Evolutionary conservation across 2,329 filamentous ascomycete genomes (phyloP), one percentile per base, ranked within the genome.

Genomic region (Trichoderma koningii): DNA sequence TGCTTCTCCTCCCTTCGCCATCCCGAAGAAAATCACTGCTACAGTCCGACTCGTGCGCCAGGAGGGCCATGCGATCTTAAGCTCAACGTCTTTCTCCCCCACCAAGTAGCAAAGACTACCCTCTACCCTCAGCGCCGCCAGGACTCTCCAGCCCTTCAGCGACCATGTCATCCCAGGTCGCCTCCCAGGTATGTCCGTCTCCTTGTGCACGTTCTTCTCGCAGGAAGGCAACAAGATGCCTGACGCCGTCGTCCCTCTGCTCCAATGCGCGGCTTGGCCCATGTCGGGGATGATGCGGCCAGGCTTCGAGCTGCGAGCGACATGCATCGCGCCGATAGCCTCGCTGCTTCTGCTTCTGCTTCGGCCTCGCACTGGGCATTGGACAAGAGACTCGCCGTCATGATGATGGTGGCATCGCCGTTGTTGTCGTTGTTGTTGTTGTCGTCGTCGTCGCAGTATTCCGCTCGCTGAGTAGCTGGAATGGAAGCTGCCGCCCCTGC

Each of bases 101-200:
- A 70, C 69, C 68, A 73, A 73, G 71, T 69, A 70, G 72, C 71
- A 72, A 64, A 68, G 67, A 70, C 69, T 68, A 71, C 70, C 71
- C 57, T 69, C 71, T 68, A 71, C 70, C 71, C 57, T 69, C 71
- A 71, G 67, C 68, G 74, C 75, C 74, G 74, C 74, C 74, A 75
- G 72, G 73, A 71, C 74, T 72, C 70, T 70, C 71, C 68, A 72
- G 71, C 71, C 71, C 71, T 76, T 50, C 51, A 79, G 83, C 80
- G 76, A 76, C 76, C 84, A 85, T 79, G 76, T 86, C 86, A 84
- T 85, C 83, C 28, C 56, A 60, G 80, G 82, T 86, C 82, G 83
- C 80, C 79, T 83, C 82, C 70, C 84, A 86, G 83, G 84, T 87
- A 77, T 53, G 55, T 42, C 44, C 45, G 19, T 45, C 23, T 17